A percentile compares a stretch with the other conserved stretches of the same genome.
These are phyloP conservation scores for Ramularia collo-cygni DNA, from an alignment of 2,329 filamentous ascomycete genomes.

Conservation along the genomic window DNA sequence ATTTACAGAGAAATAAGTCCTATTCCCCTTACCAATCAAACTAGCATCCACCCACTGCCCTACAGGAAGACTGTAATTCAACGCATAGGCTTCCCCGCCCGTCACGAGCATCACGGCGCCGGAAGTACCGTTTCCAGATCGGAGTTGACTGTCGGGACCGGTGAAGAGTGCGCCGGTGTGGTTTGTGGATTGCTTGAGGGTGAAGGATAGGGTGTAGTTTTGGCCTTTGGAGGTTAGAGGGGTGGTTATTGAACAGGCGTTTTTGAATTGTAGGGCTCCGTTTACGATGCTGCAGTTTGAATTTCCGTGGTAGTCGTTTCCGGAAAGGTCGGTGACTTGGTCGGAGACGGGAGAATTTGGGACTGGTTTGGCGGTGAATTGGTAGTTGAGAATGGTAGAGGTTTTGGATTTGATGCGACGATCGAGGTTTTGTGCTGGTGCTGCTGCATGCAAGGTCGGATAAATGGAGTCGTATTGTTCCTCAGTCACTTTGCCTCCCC, in stretches of 20 bases:
- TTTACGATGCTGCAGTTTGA: constrained; percentile 32
- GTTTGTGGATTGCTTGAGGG: constrained; percentile 39
- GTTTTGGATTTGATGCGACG: constrained; percentile 34
- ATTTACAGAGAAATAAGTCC: constrained; percentile 30
- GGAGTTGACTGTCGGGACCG: constrained; percentile 28
- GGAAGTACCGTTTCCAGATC: constrained; percentile 16
- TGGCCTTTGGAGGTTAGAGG: constrained; percentile 49
- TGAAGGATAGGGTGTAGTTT: constrained; percentile 49
- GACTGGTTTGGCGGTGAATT: constrained; percentile 19
- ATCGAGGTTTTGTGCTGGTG: constrained; percentile 47
- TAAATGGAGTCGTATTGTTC: constrained; percentile 36
- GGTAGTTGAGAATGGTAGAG: constrained; percentile 33
- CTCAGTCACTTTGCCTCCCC: constrained; percentile 43
- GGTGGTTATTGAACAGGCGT: constrained; percentile 40
- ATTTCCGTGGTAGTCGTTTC: constrained; percentile 37
- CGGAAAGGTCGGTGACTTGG: constrained; percentile 31
- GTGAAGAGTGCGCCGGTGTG: constrained; percentile 38
- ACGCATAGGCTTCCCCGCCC: constrained; percentile 33
- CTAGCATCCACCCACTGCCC: constrained; percentile 32
- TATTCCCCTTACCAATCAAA: constrained; percentile 32
- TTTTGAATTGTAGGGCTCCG: constrained; percentile 13
- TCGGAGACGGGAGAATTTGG: neutral
- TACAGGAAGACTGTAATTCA: constrained; percentile 37
- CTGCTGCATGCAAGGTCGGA: constrained; percentile 32
- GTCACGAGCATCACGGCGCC: constrained; percentile 33